These are phyloP conservation scores for Viola pubescens DNA, from an alignment of 441 rosid species.

Conservation along the genomic window DNA sequence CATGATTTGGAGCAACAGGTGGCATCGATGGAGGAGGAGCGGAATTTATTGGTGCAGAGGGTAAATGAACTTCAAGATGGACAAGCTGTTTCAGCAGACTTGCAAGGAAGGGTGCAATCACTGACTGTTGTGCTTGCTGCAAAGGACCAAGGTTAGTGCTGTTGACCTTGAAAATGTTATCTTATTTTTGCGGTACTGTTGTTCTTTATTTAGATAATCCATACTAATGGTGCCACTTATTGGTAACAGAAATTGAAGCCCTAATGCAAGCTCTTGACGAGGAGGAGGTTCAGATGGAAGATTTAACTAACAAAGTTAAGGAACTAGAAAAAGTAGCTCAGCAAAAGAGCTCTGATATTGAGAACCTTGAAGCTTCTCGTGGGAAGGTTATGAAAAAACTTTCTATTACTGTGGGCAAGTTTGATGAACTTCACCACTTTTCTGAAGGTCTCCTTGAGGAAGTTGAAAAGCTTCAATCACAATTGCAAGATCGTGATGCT, in stretches of 20 bases:
- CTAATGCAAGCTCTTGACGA: slow-evolving; percentile 99
- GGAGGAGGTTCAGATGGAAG: slow-evolving; percentile 97
- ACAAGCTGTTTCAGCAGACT: slow-evolving; percentile 40
- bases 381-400: slow-evolving; percentile 85
- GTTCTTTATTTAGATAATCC: slow-evolving; percentile 6
- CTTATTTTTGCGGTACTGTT: slow-evolving; percentile 1
- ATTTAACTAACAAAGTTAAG: slow-evolving; percentile 50
- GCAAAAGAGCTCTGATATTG: slow-evolving; percentile 60
- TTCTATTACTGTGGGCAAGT: slow-evolving; percentile 72
- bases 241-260: slow-evolving; percentile 73
- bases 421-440: slow-evolving; percentile 94
- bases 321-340: slow-evolving; percentile 56
- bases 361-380: slow-evolving; percentile 77
- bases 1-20: slow-evolving; percentile 59
- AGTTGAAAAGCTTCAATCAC: slow-evolving; percentile 88
- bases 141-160: slow-evolving; percentile 75
- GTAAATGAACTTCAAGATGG: slow-evolving; percentile 58
- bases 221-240: slow-evolving; percentile 16
- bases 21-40: slow-evolving; percentile 41
- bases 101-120: slow-evolving; percentile 51
- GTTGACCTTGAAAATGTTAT: slow-evolving; percentile 13
- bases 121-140: slow-evolving; percentile 55
- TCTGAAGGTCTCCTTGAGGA: slow-evolving; percentile 80
- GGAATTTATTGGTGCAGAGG: slow-evolving; percentile 46
- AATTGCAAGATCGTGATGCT: slow-evolving; percentile 81